Evolutionary conservation across 1,284 basidiomycete genomes (phyloP), one percentile per base, ranked within the genome.

Genomic region (Ustilago cynodontis): DNA sequence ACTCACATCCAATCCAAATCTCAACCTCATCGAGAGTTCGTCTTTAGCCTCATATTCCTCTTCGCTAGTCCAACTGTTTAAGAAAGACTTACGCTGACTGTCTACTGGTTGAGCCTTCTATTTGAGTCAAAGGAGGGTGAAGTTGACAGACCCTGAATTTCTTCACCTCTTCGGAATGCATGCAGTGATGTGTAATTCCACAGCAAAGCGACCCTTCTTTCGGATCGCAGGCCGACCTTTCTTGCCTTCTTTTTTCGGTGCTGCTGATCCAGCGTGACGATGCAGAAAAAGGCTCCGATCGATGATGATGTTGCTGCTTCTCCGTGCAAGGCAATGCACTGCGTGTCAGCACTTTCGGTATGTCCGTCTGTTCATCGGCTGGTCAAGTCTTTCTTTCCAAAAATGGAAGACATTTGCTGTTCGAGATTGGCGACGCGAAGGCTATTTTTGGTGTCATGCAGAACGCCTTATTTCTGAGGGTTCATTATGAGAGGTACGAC

Each of bases 141-240:
- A 49, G 47, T n/a, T 49, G 29, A 35, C 29, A 56, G 54, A 56
- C 54, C 54, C 54, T 56, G 22, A 24, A 26, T 22, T 39, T 56
- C 16, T 20, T 22, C 22, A 8, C 16, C n/a, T 45, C 43, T 45
- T 22, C 8, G 7, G 13, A n/a, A 56, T 37, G 54, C 37, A 65
- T 54, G 56, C 58, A 56, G 2, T 29, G 51, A 51, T 37, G 29
- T 49, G 64, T 55, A 53, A 65, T 65, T 35, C 13, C 26, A 65
- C 64, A 31, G 47, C 60, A 39, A 26, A 29, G 22, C 22, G 26
- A 16, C 45, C 14, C 45, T 49, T 49, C 45, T 49, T 49, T 49
- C 22, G 22, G 45, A 49, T 28, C 13, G 22, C 26, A 43, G 41
- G 6, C 20, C 41, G 18, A 20, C 10, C n/a, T 43, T 7, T n/a